Conservation (phyloP, 2,329 filamentous ascomycete species). For the Monilinia vaccinii-corymbosi region DNA sequence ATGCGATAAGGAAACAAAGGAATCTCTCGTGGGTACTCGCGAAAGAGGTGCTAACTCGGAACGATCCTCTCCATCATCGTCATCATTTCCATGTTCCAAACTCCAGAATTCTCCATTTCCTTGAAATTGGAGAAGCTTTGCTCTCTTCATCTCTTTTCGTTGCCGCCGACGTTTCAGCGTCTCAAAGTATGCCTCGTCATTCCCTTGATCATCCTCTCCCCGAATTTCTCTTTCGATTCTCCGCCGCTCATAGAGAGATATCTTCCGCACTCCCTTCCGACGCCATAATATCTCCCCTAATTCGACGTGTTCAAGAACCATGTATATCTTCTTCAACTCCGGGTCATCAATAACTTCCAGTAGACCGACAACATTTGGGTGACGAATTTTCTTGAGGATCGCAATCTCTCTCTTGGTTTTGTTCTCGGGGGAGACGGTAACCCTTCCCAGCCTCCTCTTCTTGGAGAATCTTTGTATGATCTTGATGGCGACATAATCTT, state of each 20-base stretch:
- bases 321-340: slow-evolving; percentile 94
- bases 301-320: slow-evolving; percentile 92
- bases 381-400: slow-evolving; percentile 95
- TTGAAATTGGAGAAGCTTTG: slow-evolving; percentile 42
- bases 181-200: slow-evolving; percentile 51
- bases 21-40: slow-evolving; percentile 24
- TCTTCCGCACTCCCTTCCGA: slow-evolving; percentile 74
- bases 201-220: slow-evolving; percentile 45
- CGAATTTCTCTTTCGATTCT: slow-evolving; percentile 66
- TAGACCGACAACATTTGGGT: slow-evolving; percentile 92
- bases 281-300: slow-evolving; percentile 92
- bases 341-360: slow-evolving; percentile 97
- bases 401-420: slow-evolving; percentile 95
- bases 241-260: slow-evolving; percentile 73
- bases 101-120: slow-evolving; percentile 66
- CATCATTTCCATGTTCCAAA: slow-evolving; percentile 64
- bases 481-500: slow-evolving; percentile 88
- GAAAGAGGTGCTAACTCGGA: slow-evolving; percentile 28
- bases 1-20: slow-evolving; percentile 11
- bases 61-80: slow-evolving; percentile 25
- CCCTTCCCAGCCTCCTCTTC: slow-evolving; percentile 80
- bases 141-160: slow-evolving; percentile 47
- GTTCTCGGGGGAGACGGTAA: slow-evolving; percentile 58
- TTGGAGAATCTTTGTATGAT: slow-evolving; percentile 96
- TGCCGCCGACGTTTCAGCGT: slow-evolving; percentile 50